phyloP scores from a whole-genome alignment of 441 rosid species.

The Eruca vesicaria region DNA sequence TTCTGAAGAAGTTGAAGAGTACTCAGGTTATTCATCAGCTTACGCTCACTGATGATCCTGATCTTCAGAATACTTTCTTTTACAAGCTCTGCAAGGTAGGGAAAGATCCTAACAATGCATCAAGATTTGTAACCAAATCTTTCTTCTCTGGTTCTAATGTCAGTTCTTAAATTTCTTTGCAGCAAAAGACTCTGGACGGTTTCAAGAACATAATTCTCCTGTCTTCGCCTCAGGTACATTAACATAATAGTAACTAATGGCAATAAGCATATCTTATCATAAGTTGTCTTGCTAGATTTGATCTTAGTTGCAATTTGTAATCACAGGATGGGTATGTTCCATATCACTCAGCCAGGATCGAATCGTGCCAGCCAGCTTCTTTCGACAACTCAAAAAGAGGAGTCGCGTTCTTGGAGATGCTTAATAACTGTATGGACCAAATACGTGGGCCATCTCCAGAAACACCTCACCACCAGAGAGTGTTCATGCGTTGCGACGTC shows the following conservation, averaged over 20 bases:
- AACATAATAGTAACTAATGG: neutral
- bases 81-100: slow-evolving; percentile 83
- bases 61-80: slow-evolving; percentile 72
- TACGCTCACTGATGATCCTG: slow-evolving; percentile 86
- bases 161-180: slow-evolving; percentile 26
- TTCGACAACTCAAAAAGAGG: slow-evolving; percentile 74
- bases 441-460: slow-evolving; percentile 65
- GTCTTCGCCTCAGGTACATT: slow-evolving; percentile 82
- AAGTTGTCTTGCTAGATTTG: neutral
- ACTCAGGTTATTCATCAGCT: slow-evolving; percentile 95
- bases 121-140: neutral
- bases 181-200: slow-evolving; percentile 82
- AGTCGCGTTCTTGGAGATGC: slow-evolving; percentile 77
- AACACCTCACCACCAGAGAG: slow-evolving; percentile 47
- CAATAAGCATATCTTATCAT: neutral
- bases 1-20: slow-evolving; percentile 84
- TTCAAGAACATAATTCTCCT: slow-evolving; percentile 70
- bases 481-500: slow-evolving; percentile 90
- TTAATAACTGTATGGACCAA: slow-evolving; percentile 85
- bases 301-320: neutral
- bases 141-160: neutral
- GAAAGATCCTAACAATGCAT: neutral
- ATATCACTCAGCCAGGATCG: slow-evolving; percentile 91
- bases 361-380: slow-evolving; percentile 67
- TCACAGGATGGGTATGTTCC: slow-evolving; percentile 92